A percentile compares a stretch with the other conserved stretches of the same genome.
These are phyloP conservation scores for Rhizoclosmatium sp. DNA, from an alignment of 192 early-diverging fungal genomes.

Conservation along the genomic window DNA sequence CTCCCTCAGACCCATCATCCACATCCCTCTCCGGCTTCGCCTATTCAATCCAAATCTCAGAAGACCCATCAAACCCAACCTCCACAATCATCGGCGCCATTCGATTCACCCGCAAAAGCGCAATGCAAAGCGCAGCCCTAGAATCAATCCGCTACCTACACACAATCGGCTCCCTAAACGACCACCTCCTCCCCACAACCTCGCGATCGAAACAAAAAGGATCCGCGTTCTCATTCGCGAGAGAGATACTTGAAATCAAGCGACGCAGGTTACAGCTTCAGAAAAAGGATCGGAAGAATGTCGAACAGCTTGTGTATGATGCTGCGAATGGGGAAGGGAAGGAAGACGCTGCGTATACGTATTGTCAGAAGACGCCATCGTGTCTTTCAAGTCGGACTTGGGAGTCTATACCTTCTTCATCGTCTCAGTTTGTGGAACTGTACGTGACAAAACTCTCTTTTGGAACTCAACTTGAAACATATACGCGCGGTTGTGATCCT, in stretches of 20 bases:
- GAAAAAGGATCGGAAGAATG: neutral
- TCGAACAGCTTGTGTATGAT: conserved; percentile 10
- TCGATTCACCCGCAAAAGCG: conserved; percentile 66
- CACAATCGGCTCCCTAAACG: conserved; percentile 71
- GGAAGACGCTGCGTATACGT: conserved; percentile 8
- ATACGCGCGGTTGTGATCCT: conserved; percentile 36
- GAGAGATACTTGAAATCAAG: neutral
- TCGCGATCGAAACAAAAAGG: neutral
- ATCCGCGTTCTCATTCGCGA: conserved; percentile 9
- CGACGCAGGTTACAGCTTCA: neutral
- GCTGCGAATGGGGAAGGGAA: conserved; percentile 16
- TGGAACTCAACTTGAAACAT: conserved; percentile 46
- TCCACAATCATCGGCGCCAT: conserved; percentile 38
- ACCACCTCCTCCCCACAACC: conserved; percentile 70
- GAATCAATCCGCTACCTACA: conserved; percentile 76
- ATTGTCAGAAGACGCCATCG: conserved; percentile 9
- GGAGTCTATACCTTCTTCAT: neutral
- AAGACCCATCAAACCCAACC: neutral
- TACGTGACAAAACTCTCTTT: conserved; percentile 48
- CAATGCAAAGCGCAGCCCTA: conserved; percentile 75
- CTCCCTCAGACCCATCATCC: neutral
- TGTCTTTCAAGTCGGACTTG: neutral
- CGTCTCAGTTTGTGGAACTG: conserved; percentile 2
- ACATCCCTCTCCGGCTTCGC: conserved; percentile 10
- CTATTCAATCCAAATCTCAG: neutral